A percentile compares a stretch with the other conserved stretches of the same genome.
phyloP scores from a whole-genome alignment of 2,329 filamentous ascomycete genomes.

The Sporothrix euskadiensis region DNA sequence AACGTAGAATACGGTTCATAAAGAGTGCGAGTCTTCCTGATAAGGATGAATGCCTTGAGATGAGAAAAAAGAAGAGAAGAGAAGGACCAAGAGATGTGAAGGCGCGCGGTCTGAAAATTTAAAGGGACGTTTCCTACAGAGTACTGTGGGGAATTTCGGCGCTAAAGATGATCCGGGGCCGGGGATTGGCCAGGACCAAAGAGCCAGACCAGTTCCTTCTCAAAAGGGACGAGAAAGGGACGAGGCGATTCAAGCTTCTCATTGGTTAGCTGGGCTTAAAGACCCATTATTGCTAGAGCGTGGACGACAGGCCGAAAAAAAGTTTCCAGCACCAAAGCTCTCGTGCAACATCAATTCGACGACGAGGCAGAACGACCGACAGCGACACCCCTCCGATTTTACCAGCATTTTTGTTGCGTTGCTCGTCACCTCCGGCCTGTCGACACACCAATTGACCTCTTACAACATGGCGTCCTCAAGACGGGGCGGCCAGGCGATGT shows the following conservation, averaged over 20 bases:
- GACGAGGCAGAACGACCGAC: constrained; percentile 2
- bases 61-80: constrained; percentile 39
- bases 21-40: constrained; percentile 51
- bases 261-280: not conserved
- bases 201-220: not conserved
- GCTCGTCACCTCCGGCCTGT: not conserved
- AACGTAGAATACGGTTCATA: constrained; percentile 27
- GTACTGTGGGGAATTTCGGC: not conserved
- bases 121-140: not conserved
- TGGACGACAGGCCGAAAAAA: constrained; percentile 19
- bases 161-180: constrained; percentile 29
- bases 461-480: constrained; percentile 56
- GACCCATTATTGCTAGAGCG: not conserved
- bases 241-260: not conserved
- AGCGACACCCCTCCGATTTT: not conserved
- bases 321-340: constrained; percentile 26
- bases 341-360: constrained; percentile 2
- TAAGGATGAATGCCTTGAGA: constrained; percentile 82
- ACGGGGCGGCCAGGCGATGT: constrained; percentile 55
- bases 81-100: constrained; percentile 28
- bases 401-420: not conserved
- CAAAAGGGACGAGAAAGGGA: not conserved
- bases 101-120: not conserved
- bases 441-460: not conserved
- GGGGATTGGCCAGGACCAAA: constrained; percentile 11